Conservation (phyloP, 768 basidiomycete species). For the Hemileccinum impolitum region DNA sequence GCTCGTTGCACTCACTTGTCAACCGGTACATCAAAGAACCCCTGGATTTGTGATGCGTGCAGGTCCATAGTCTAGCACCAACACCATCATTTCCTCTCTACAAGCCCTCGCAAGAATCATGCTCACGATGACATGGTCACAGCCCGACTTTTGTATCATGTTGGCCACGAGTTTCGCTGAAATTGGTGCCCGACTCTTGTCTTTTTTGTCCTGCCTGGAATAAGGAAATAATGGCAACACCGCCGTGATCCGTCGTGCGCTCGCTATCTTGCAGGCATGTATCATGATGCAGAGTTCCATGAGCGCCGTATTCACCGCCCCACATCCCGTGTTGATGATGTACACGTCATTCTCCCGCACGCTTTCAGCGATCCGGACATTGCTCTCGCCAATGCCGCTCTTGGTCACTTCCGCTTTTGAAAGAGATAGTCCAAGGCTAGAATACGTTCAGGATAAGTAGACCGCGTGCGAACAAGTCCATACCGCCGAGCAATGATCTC, state of each 20-base stretch:
- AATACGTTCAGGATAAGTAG: conserved; percentile 24
- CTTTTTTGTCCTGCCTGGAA: conserved; percentile 97
- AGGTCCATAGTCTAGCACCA: conserved; percentile 88
- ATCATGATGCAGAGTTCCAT: conserved; percentile 99
- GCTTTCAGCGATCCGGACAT: conserved; percentile 88
- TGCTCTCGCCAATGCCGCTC: conserved; percentile 89
- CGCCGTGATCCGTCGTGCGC: conserved; percentile 96
- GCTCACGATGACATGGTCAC: conserved; percentile 95
- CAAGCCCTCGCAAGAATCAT: neutral
- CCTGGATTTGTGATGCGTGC: conserved; percentile 98
- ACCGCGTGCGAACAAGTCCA: conserved; percentile 8
- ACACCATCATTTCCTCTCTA: conserved; percentile 3
- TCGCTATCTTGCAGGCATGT: conserved; percentile 99
- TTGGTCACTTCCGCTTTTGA: conserved; percentile 85
- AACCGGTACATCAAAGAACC: conserved; percentile 99
- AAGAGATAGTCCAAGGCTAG: conserved; percentile 84
- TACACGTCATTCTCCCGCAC: conserved; percentile 99
- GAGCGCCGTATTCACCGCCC: conserved; percentile 85
- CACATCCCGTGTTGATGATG: conserved; percentile 92
- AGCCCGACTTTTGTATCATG: conserved; percentile 89
- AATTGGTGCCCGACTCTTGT: conserved; percentile 97
- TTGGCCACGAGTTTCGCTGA: conserved; percentile 98
- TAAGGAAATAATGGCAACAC: conserved; percentile 97
- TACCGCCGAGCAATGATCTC: conserved; percentile 92
- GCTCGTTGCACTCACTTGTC: conserved; percentile 77